phyloP scores from a whole-genome alignment of 257 asterid genomes.

The Rehmannia glutinosa region DNA sequence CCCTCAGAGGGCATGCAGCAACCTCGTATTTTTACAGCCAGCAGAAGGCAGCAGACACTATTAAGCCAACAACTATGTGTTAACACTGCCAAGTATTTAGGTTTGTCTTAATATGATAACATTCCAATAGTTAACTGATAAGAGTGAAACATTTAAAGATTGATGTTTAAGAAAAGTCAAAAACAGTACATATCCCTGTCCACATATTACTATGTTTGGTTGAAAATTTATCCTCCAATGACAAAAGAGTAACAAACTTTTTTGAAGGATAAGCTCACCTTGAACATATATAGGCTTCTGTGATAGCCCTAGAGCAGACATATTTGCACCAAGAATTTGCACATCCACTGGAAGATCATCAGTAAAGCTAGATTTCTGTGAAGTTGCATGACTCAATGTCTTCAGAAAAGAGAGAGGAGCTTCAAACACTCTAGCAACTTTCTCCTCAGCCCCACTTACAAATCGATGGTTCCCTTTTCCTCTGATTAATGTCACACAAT shows the following conservation, averaged over 20 bases:
- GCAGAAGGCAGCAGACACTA: background rate
- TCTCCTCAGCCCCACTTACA: slow-evolving; percentile 95
- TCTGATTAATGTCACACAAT: slow-evolving; percentile 66
- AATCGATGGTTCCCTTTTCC: slow-evolving; percentile 91
- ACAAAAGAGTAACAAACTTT: background rate
- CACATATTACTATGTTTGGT: background rate
- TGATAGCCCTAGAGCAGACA: slow-evolving; percentile 95
- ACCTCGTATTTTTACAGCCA: background rate
- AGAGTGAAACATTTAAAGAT: background rate
- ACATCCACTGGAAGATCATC: slow-evolving; percentile 59
- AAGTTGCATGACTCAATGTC: slow-evolving; percentile 64
- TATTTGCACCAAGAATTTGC: slow-evolving; percentile 95
- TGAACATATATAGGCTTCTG: slow-evolving; percentile 93
- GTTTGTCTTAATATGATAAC: background rate
- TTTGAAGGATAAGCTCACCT: slow-evolving; percentile 41
- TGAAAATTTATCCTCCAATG: background rate
- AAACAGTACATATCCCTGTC: background rate
- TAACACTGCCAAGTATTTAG: background rate
- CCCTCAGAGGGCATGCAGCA: background rate
- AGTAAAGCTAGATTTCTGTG: slow-evolving; percentile 27
- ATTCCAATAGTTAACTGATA: background rate
- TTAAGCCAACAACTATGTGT: background rate
- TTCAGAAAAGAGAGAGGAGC: slow-evolving; percentile 87
- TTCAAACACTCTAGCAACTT: slow-evolving; percentile 94
- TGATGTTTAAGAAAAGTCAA: background rate